Evolutionary conservation across 2,329 filamentous ascomycete genomes (phyloP), one percentile per base, ranked within the genome.

Genomic region (Fusarium floridanum): DNA sequence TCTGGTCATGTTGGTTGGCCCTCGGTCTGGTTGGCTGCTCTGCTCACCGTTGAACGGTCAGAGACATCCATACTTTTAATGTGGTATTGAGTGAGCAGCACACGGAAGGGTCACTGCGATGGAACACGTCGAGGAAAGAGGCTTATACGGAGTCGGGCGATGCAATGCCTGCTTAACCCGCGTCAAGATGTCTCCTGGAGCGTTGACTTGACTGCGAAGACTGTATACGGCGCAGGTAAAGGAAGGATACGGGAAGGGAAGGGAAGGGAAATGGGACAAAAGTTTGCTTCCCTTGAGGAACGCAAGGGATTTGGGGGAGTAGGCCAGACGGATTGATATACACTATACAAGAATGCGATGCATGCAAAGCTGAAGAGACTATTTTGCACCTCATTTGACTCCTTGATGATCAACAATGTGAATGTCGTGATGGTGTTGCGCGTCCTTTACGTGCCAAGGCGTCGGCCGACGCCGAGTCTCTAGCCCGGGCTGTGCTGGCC

Each of bases 261-360:
- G 60, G 71, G 61, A 68, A 56, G 64, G 67, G 68, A 65, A 73
- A 53, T 55, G 66, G 68, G 70, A 48, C 67, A 76, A 77, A 78
- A 79, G 73, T 72, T 73, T 73, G 61, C 66, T 61, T 72, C 66
- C 72, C 55, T 56, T 66, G 55, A 20, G 72, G 69, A 74, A 78
- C 63, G 76, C 68, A 75, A 68, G 66, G 75, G 56, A 67, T 68
- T 59, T 76, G 45, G 61, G 70, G 70, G 67, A 70, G 68, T 70
- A 57, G 60, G 66, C 36, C 45, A 61, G 67, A 70, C 62, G 66
- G 74, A 78, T 79, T 65, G 74, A 78, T 79, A 78, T 75, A 77
- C 53, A 76, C 61, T 77, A 79, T 77, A 79, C 71, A 78, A 69
- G 77, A 79, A 79, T 79, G 77, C 77, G 50, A 79, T 70, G 69